Evolutionary conservation across 768 basidiomycete species (phyloP).

Genomic region (Termitomyces sp.): DNA sequence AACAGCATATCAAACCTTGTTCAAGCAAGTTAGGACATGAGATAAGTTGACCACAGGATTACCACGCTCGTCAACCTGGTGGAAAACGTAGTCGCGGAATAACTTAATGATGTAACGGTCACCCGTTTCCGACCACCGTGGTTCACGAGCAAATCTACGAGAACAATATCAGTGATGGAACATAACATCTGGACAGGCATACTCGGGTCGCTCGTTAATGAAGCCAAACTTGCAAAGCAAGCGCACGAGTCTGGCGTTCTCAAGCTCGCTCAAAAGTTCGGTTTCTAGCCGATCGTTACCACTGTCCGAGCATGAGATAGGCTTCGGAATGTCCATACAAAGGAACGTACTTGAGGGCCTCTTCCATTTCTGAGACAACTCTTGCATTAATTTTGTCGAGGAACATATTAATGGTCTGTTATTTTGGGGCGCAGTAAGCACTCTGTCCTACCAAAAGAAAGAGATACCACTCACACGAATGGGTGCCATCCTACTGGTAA

Average conservation of each 20-base stretch:
- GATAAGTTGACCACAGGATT: constrained; percentile 86
- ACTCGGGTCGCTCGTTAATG: constrained; percentile 99
- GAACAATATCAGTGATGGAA: background rate
- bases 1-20: constrained; percentile 59
- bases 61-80: constrained; percentile 89
- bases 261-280: constrained; percentile 83
- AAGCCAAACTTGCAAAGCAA: constrained; percentile 93
- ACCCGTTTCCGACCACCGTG: constrained; percentile 97
- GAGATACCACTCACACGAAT: constrained; percentile 45
- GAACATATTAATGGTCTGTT: constrained; percentile 73
- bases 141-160: constrained; percentile 87
- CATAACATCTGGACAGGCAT: background rate
- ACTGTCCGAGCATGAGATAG: constrained; percentile 31
- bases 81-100: constrained; percentile 97
- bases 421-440: background rate
- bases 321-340: background rate
- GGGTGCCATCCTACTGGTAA: constrained; percentile 66
- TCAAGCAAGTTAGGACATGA: constrained; percentile 88
- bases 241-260: constrained; percentile 89
- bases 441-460: background rate
- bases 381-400: constrained; percentile 74
- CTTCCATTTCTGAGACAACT: constrained; percentile 77
- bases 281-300: constrained; percentile 77
- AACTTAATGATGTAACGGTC: constrained; percentile 97
- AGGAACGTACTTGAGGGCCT: constrained; percentile 62